Base-by-base conservation (phyloP, 257 asterid genomes). In the Nicotiana sylvestris region DNA sequence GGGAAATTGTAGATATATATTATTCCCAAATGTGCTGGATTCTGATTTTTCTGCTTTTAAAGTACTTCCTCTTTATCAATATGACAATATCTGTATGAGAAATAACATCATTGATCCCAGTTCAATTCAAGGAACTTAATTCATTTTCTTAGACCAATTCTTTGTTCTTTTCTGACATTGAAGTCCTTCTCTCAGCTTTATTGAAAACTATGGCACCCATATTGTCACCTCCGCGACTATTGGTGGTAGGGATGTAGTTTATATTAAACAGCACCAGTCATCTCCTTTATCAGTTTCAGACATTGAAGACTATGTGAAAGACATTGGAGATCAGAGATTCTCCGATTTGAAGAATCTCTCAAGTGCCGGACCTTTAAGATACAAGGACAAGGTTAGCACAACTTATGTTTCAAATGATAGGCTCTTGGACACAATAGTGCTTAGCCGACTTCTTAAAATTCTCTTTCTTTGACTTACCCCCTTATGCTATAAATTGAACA, bases 191-290 rank as follows among this genome's bases (percentile, higher is more conserved):
- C 84, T 82, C 99, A 96, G 99, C 91, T 96, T 96, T 83, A 96
- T 96, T 27, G 99, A 96, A 81, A 96, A 91, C 88, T 96, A 92
- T 39, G 99, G 99, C 78, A 96, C 99, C 76, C 99, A 96, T 82
- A 92, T 96, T 46, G 97, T 94, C 79, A 94, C 99, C 56, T 96
- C 99, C 27, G 97, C 93, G 46, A 94, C 99, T 13, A 82, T 96
- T 76, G 99, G 99, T 87, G 99, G 99, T 87, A 91, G 94, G 86
- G 99, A 96, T 82, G 91, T 91, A 35, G 97, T 96, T 81, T 96
- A 94, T 82, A 81, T 96, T 74, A 88, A 95, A 81, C 99, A 94
- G 86, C 99, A 94, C 87, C 97, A 92, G 55, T 91, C 98, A 60
- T 96, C 99, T 72, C 97, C 99, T 84, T 91, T 96, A 81, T 86